Evolutionary conservation across 352 stramenopile genomes (phyloP), one percentile per base, ranked within the genome.

Genomic region (Phytopythium mirpurense): DNA sequence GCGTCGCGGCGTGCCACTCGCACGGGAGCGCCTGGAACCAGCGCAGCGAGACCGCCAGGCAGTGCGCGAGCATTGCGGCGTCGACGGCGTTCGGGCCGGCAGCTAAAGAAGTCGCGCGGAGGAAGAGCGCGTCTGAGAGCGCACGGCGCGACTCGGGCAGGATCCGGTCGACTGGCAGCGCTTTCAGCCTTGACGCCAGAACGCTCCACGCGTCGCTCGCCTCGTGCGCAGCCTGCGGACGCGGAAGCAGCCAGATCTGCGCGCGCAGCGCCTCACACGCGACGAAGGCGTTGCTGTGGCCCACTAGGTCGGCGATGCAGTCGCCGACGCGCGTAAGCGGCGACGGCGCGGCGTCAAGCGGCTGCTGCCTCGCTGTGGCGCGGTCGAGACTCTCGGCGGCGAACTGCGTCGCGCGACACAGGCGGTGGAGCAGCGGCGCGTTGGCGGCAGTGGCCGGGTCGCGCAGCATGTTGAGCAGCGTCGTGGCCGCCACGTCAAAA

Each of bases 231-330:
- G 48, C 31, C 19, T 40, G 31, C 29, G 57, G 38, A 16, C 81
- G 78, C 1, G 78, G 78, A 10, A 93, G 57, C 29, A 93, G 60
- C 82, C 82, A 93, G 19, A 93, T 75, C 38, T 87, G 74, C 1
- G 78, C 79, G 19, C 74, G 63, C 23, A 93, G 65, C 45, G 68
- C 78, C 46, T 89, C 74, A 49, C 67, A 74, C 1, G 70, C 67
- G 5, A 89, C 58, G 53, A 88, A 86, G 5, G 62, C 57, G 48
- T 86, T 88, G 45, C 19, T 40, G 45, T 87, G 67, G 5, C 38
- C 34, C 12, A 41, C 38, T 14, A 57, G 51, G 1, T 27, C 51
- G n/a, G n/a, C 24, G 27, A 56, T 21, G 26, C 21, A 24, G 19
- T 44, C 16, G 3, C 37, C 27, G 23, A 56, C 35, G 19, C 36